Conservation (phyloP, 257 asterid genomes). For the Handroanthus guayacan region DNA sequence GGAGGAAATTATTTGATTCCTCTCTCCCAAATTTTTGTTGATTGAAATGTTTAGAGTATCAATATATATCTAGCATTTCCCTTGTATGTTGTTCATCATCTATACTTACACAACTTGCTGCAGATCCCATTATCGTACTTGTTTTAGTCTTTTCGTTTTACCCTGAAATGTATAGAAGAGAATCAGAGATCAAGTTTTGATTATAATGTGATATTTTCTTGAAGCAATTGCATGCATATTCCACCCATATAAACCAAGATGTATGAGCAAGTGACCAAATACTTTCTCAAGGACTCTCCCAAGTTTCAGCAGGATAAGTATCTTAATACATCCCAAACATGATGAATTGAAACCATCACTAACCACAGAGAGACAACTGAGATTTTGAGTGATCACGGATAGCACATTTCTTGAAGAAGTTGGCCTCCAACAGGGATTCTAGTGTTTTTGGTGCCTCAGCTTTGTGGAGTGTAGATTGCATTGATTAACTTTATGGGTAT, state of each 20-base stretch:
- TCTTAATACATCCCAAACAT: no score
- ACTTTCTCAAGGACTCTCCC: no score
- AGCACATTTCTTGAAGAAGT: no score
- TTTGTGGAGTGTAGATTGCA: no score
- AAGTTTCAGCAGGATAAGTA: no score
- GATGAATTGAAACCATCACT: no score
- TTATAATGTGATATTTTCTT: neutral
- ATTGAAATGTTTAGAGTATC: constrained; percentile 18
- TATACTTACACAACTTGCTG: neutral
- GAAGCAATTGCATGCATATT: neutral
- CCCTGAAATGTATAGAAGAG: neutral
- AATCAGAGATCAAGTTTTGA: neutral
- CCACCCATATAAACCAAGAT: neutral
- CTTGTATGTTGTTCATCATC: neutral
- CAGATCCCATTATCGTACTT: neutral
- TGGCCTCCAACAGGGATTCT: neutral
- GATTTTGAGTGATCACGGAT: no score
- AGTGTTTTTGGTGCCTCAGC: constrained; percentile 24
- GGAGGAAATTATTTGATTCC: constrained; percentile 49
- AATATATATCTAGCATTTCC: constrained; percentile 10
- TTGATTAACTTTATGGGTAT: no score
- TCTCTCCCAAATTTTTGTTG: constrained; percentile 33
- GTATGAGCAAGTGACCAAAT: no score
- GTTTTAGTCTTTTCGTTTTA: neutral
- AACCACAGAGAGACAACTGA: no score